These are phyloP conservation scores for Globisporangium splendens DNA, from an alignment of 352 stramenopile genomes.

Conservation along the genomic window DNA sequence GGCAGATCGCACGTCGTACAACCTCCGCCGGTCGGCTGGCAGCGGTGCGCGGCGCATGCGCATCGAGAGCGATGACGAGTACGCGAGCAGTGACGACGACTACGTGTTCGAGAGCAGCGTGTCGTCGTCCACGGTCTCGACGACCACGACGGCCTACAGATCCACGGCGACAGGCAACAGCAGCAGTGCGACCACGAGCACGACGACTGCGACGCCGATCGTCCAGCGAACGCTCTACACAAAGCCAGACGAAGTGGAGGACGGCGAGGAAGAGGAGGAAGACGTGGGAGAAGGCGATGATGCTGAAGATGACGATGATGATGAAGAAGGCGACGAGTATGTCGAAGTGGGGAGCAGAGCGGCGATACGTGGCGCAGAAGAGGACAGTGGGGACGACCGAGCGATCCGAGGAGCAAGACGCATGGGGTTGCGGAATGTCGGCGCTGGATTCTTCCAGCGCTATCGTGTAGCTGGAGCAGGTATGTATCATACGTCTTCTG, in stretches of 20 bases:
- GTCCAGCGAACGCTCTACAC: slow-evolving; percentile 63
- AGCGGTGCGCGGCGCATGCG: slow-evolving; percentile 9
- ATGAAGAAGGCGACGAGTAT: slow-evolving; percentile 24
- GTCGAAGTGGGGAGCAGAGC: slow-evolving; percentile 16
- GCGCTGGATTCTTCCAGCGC: slow-evolving; percentile 8
- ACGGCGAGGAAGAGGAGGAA: slow-evolving; percentile 19
- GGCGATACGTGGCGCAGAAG: background rate
- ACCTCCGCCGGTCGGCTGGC: slow-evolving; percentile 27
- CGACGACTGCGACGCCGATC: slow-evolving; percentile 35
- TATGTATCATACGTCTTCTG: background rate
- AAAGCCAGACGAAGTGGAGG: slow-evolving; percentile 34
- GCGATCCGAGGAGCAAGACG: background rate
- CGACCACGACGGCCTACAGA: background rate
- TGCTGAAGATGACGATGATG: slow-evolving; percentile 26
- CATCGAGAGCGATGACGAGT: background rate
- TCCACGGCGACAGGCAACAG: background rate
- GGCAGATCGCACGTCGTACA: slow-evolving; percentile 27
- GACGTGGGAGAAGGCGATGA: slow-evolving; percentile 33
- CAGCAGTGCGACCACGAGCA: slow-evolving; percentile 9
- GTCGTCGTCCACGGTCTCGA: background rate
- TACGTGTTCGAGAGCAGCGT: slow-evolving; percentile 12
- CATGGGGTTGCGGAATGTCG: background rate
- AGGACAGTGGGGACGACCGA: background rate
- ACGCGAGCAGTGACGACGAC: slow-evolving; percentile 9
- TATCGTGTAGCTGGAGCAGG: background rate